A percentile compares a stretch with the other conserved stretches of the same genome.
Evolutionary conservation across 768 basidiomycete species (phyloP).

Genomic region (Boletus coccyginus): DNA sequence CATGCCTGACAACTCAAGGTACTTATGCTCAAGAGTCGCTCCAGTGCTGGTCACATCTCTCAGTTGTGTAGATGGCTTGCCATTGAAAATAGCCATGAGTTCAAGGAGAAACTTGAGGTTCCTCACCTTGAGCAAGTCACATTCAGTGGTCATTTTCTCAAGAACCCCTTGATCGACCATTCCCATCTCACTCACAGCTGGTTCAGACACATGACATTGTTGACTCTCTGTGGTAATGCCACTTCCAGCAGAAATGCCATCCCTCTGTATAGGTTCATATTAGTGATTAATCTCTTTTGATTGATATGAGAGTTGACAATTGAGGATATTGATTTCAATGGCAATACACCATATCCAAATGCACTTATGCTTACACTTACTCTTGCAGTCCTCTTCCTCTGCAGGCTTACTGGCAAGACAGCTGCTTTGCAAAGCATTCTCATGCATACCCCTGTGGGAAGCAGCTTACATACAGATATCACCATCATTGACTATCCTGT

Average conservation of each 20-base stretch:
- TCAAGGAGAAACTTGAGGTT: conserved; percentile 2
- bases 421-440: conserved; percentile 3
- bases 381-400: neutral
- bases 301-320: conserved; percentile 2
- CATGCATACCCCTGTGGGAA: neutral
- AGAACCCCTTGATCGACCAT: conserved; percentile 1
- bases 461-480: too few species aligned
- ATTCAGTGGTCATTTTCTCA: conserved; percentile 3
- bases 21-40: conserved; percentile 2
- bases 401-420: neutral
- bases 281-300: neutral
- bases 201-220: conserved; percentile 3
- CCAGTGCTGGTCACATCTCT: neutral
- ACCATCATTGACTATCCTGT: too few species aligned
- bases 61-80: neutral
- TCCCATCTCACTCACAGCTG: conserved; percentile 1
- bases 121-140: conserved; percentile 1
- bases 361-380: neutral
- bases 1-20: neutral
- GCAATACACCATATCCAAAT: neutral
- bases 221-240: conserved; percentile 1
- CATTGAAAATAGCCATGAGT: neutral
- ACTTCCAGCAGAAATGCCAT: neutral
- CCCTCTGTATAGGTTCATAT: conserved; percentile 5
- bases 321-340: conserved; percentile 6